These are phyloP conservation scores for Copromyces sp. DNA, from an alignment of 495 filamentous ascomycete genomes.

Conservation along the genomic window DNA sequence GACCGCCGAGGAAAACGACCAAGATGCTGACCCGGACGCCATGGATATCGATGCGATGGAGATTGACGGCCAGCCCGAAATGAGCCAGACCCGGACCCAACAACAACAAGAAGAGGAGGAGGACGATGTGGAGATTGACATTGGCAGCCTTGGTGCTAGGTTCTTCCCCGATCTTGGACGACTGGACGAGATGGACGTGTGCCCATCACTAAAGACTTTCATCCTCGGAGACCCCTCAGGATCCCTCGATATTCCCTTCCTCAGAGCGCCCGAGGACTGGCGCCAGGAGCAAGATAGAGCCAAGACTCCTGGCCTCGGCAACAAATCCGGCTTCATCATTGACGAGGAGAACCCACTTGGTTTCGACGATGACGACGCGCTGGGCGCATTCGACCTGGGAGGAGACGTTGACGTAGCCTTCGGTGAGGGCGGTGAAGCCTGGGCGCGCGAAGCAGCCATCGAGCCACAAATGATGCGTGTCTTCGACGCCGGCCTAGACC, in stretches of 20 bases:
- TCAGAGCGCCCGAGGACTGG: slow-evolving; percentile 83
- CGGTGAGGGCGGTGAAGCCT: slow-evolving; percentile 19
- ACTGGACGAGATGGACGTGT: slow-evolving; percentile 83
- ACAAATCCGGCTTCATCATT: slow-evolving; percentile 72
- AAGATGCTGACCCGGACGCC: slow-evolving; percentile 27
- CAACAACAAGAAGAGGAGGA: slow-evolving; percentile 24
- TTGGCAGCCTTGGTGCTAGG: slow-evolving; percentile 55
- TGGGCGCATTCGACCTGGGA: slow-evolving; percentile 64
- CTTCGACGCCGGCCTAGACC: slow-evolving; percentile 41
- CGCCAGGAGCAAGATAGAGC: slow-evolving; percentile 52
- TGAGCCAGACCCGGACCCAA: slow-evolving; percentile 16
- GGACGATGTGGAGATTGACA: slow-evolving; percentile 62
- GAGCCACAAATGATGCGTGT: slow-evolving; percentile 54
- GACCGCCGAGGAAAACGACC: slow-evolving; percentile 41
- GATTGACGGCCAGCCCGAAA: slow-evolving; percentile 21
- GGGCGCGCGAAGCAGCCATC: slow-evolving; percentile 57
- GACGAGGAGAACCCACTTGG: slow-evolving; percentile 68
- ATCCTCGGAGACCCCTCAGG: slow-evolving; percentile 77
- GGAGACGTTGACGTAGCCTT: background rate
- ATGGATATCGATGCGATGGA: slow-evolving; percentile 9
- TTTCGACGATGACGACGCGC: slow-evolving; percentile 73
- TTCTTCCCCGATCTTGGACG: slow-evolving; percentile 80
- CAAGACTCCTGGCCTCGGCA: slow-evolving; percentile 43
- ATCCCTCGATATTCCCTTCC: slow-evolving; percentile 82
- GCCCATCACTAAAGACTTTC: slow-evolving; percentile 86